phyloP scores from a whole-genome alignment of 2,329 filamentous ascomycete genomes.

The Westerdykella ornata region DNA sequence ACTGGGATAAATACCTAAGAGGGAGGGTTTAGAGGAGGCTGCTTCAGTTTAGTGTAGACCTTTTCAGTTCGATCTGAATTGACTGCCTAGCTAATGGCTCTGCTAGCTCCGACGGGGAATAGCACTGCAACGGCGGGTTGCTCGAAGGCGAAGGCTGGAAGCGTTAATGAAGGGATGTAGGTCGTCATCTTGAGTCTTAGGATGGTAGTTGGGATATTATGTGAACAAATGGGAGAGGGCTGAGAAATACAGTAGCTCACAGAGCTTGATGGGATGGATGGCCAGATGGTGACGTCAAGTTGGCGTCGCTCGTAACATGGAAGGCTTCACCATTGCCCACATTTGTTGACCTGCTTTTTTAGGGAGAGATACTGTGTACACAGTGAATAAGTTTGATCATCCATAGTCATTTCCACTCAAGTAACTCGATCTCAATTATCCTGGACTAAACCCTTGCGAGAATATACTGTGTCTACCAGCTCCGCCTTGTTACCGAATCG shows the following conservation, averaged over 20 bases:
- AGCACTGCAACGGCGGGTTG: slow-evolving; percentile 67
- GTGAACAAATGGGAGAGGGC: slow-evolving; percentile 1
- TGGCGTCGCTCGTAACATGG: no score
- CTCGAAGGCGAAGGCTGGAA: slow-evolving; percentile 65
- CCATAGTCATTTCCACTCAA: no score
- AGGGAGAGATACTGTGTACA: no score
- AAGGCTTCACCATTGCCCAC: no score
- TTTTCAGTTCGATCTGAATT: slow-evolving; percentile 54
- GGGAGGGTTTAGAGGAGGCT: slow-evolving; percentile 54
- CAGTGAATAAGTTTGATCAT: no score
- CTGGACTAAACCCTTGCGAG: no score
- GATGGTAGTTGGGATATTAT: slow-evolving; percentile 1
- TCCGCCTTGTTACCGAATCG: no score
- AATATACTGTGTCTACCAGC: no score
- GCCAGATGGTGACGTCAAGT: no score
- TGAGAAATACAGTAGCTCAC: slow-evolving; percentile 2
- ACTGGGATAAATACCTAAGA: slow-evolving; percentile 53
- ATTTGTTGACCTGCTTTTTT: no score
- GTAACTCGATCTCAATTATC: no score
- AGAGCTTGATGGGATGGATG: no score
- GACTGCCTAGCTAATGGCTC: slow-evolving; percentile 63
- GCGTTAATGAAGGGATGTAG: slow-evolving; percentile 68
- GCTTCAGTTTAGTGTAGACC: slow-evolving; percentile 60
- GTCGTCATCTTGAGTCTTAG: slow-evolving; percentile 59
- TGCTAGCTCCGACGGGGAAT: slow-evolving; percentile 66